Conservation (phyloP, 345 rosid genomes). For the Ceriops tagal region DNA sequence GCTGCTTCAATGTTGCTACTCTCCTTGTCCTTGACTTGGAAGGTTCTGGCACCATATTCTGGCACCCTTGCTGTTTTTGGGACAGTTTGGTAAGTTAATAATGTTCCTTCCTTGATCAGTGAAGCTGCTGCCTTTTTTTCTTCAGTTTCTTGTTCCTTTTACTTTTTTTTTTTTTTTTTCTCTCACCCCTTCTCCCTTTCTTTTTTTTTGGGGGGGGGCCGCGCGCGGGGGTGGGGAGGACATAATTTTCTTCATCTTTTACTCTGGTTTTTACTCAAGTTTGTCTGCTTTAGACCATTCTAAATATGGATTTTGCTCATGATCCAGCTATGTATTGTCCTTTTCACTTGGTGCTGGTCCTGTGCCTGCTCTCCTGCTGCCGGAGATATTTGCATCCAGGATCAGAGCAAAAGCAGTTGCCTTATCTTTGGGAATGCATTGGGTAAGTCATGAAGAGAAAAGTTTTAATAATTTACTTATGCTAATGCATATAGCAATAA, state of each 20-base stretch:
- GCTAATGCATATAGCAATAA: not conserved
- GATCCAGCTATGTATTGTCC: slow-evolving; percentile 76
- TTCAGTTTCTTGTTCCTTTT: no score
- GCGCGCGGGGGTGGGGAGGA: not conserved
- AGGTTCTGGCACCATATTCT: slow-evolving; percentile 83
- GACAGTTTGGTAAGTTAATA: slow-evolving; percentile 78
- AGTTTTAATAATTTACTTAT: not conserved
- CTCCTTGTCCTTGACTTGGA: slow-evolving; percentile 92
- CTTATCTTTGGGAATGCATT: slow-evolving; percentile 90
- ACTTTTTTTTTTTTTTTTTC: no score
- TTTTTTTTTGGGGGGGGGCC: not conserved
- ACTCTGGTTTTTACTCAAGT: not conserved
- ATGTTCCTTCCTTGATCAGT: not conserved
- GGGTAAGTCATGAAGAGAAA: slow-evolving; percentile 53
- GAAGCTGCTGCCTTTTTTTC: not conserved
- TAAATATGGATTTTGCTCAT: slow-evolving; percentile 18
- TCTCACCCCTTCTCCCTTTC: no score
- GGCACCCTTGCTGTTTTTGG: slow-evolving; percentile 90
- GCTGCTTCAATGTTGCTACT: slow-evolving; percentile 91
- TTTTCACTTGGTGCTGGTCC: slow-evolving; percentile 99
- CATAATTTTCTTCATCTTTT: not conserved
- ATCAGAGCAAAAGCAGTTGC: slow-evolving; percentile 98
- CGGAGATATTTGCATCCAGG: slow-evolving; percentile 94
- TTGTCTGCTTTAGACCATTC: not conserved
- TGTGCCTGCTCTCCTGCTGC: slow-evolving; percentile 96